Evolutionary conservation across 2,329 filamentous ascomycete genomes (phyloP), one percentile per base, ranked within the genome.

Genomic region (Hortaea sp.): DNA sequence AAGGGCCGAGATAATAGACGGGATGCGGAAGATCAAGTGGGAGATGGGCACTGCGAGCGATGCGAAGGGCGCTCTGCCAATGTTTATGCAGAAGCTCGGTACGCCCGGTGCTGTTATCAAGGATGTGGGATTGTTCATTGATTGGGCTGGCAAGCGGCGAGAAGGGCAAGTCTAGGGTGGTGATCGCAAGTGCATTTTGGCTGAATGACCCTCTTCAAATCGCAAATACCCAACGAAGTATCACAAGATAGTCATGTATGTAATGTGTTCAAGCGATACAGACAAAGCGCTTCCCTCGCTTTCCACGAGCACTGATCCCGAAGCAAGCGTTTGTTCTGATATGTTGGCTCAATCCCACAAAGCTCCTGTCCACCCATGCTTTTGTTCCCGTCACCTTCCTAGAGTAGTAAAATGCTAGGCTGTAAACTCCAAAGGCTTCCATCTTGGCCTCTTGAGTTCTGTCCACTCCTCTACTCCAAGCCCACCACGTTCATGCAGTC

Each of bases 31-130:
- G 5, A 71, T 85, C 41, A 80, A 84, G 63, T 92, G 85, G 85
- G 69, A 82, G 48, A 89, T 90, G 83, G 83, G 79, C 6, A 89
- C 85, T 7, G 76, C 81, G 7, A 84, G 80, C 49, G 77, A 89
- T 61, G 85, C 85, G 0, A 73, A 73, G 45, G 85, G 85, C 0
- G 63, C 74, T 29, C 57, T 89, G 46, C 85, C 85, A 0, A 69
- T 74, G 60, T 80, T 73, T 69, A 61, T 83, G 53, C 84, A 88
- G 69, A 80, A 78, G 50, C 57, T 77, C 60, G 78, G 75, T 3
- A 70, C 85, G 42, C 77, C 81, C 1, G 73, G 72, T 1, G 73
- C 77, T 49, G 72, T 88, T 42, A 77, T 77, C 12, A 85, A 85
- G 66, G 85, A 88, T 59, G 84, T 88, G 5, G 76, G 78, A 5